phyloP scores from a whole-genome alignment of 768 basidiomycete genomes.

The Tubosaeta sp. region DNA sequence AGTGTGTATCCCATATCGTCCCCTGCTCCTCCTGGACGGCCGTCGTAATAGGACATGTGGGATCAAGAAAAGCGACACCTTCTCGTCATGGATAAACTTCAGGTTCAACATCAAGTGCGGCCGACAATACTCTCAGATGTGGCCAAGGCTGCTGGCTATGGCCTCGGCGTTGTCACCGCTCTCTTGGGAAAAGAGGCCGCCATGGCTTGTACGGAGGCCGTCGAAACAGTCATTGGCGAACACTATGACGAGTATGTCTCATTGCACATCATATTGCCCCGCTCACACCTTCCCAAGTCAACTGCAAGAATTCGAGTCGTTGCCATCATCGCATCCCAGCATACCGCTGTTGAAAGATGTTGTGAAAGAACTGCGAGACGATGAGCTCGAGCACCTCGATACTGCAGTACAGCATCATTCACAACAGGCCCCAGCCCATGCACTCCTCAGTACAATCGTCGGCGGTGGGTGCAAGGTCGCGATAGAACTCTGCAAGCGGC shows the following conservation, averaged over 20 bases:
- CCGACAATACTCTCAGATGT: constrained; percentile 82
- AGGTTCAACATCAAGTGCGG: constrained; percentile 75
- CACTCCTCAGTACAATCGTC: constrained; percentile 79
- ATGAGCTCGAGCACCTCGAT: constrained; percentile 92
- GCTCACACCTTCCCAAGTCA: constrained; percentile 50
- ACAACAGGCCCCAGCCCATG: constrained; percentile 89
- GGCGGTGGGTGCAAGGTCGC: constrained; percentile 85
- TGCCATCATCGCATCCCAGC: constrained; percentile 71
- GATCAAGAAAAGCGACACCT: constrained; percentile 93
- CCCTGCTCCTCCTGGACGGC: constrained; percentile 3
- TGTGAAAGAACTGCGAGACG: constrained; percentile 83
- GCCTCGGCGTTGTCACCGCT: constrained; percentile 80
- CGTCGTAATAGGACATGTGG: constrained; percentile 84
- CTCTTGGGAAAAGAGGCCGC: constrained; percentile 89
- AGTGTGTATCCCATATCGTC: constrained; percentile 38
- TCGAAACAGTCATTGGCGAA: constrained; percentile 96
- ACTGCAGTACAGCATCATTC: constrained; percentile 84
- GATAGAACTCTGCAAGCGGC: constrained; percentile 81
- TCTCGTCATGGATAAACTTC: constrained; percentile 78
- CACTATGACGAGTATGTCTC: constrained; percentile 91
- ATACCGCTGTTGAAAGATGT: constrained; percentile 68
- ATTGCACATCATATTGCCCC: background rate
- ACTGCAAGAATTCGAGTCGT: constrained; percentile 63
- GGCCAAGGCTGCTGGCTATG: constrained; percentile 84
- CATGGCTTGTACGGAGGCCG: constrained; percentile 98